Percentiles rank a stretch among this genome's conserved stretches.
Conservation (phyloP, 345 rosid species). For the Citrus cavaleriei region DNA sequence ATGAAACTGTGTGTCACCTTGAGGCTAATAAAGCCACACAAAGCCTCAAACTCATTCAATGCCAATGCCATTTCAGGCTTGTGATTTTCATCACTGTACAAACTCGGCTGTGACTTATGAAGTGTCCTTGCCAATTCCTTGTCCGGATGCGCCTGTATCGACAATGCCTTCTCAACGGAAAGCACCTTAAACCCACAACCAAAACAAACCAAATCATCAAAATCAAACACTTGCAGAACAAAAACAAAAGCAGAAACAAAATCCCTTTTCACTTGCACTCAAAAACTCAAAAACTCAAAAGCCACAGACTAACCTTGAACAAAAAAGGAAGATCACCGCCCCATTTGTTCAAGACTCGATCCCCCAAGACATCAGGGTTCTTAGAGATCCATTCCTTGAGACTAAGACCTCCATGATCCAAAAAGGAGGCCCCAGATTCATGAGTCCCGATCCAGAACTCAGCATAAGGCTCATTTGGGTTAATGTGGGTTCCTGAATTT, state of each 20-base stretch:
- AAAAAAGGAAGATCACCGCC: constrained; percentile 47
- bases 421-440: constrained; percentile 33
- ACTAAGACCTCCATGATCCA: constrained; percentile 11
- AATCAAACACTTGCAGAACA: neutral
- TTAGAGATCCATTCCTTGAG: constrained; percentile 34
- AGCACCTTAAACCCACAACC: constrained; percentile 22
- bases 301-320: constrained; percentile 31
- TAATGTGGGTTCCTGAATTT: constrained; percentile 26
- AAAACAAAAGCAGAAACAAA: neutral
- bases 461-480: constrained; percentile 29
- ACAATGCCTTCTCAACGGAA: constrained; percentile 34
- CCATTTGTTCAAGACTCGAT: constrained; percentile 36
- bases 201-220: neutral
- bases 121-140: constrained; percentile 32
- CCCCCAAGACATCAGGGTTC: constrained; percentile 38
- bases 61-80: constrained; percentile 49
- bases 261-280: neutral
- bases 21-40: constrained; percentile 37
- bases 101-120: constrained; percentile 29
- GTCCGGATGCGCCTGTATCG: constrained; percentile 46
- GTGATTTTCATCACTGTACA: constrained; percentile 37
- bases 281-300: neutral
- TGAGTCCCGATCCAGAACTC: constrained; percentile 74
- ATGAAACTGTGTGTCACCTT: constrained; percentile 14
- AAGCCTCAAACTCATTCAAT: constrained; percentile 34